phyloP scores from a whole-genome alignment of 148 eudicot species.

The Tetragonia tetragonoides region DNA sequence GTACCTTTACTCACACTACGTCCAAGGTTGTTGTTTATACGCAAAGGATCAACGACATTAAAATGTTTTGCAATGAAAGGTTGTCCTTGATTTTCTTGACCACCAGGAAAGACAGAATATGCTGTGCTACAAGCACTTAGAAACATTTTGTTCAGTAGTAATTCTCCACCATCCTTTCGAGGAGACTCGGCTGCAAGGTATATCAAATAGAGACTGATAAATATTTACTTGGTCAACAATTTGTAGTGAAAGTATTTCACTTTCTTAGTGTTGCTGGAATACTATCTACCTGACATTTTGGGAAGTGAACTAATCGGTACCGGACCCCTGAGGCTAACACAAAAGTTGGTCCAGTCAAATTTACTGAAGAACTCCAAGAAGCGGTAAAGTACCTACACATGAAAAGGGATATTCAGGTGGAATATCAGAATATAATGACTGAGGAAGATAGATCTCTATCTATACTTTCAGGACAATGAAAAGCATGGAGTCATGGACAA shows the following conservation, averaged over 20 bases:
- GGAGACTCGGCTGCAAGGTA: slow-evolving; percentile 52
- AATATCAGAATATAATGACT: slow-evolving; percentile 3
- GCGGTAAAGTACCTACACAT: slow-evolving; percentile 50
- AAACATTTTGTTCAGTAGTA: slow-evolving; percentile 46
- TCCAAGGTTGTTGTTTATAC: slow-evolving; percentile 60
- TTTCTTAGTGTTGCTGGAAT: background rate
- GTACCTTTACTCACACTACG: slow-evolving; percentile 74
- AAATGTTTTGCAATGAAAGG: slow-evolving; percentile 52
- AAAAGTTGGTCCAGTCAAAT: slow-evolving; percentile 61
- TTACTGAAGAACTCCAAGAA: slow-evolving; percentile 58
- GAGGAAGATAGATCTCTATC: background rate
- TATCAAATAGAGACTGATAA: slow-evolving; percentile 12
- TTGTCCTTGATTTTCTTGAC: slow-evolving; percentile 37
- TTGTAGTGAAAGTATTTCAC: background rate
- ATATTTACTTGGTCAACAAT: slow-evolving; percentile 7
- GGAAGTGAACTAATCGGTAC: slow-evolving; percentile 53
- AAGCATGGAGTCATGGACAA: background rate
- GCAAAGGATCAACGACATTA: slow-evolving; percentile 59
- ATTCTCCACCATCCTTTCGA: slow-evolving; percentile 48
- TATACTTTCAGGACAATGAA: background rate
- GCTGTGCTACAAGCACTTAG: slow-evolving; percentile 47
- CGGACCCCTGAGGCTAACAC: slow-evolving; percentile 62
- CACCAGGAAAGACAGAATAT: slow-evolving; percentile 41
- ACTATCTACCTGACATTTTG: slow-evolving; percentile 37
- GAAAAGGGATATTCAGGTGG: background rate